These are phyloP conservation scores for Quillaja saponaria DNA, from an alignment of 306 rosid genomes.

Conservation along the genomic window DNA sequence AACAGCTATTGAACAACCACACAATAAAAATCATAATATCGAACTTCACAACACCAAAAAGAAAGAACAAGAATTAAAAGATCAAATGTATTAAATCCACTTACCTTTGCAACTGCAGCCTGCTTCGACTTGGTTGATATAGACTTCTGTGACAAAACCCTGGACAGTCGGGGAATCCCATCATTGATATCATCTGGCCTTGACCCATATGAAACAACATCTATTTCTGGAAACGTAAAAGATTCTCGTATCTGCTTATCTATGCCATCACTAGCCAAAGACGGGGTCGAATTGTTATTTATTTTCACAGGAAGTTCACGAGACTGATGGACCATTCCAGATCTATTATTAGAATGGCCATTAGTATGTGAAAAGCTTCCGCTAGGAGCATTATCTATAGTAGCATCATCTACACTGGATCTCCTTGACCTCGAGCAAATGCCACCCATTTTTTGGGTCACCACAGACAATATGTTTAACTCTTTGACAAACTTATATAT, in stretches of 20 bases:
- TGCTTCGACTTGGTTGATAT: conserved; percentile 74
- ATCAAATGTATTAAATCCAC: no score
- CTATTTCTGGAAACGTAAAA: conserved; percentile 53
- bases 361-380: conserved; percentile 57
- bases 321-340: conserved; percentile 45
- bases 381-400: conserved; percentile 50
- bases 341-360: conserved; percentile 58
- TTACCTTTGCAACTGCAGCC: conserved; percentile 75
- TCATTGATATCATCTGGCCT: conserved; percentile 66
- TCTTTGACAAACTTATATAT: conserved; percentile 46
- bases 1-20: neutral
- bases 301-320: conserved; percentile 41
- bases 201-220: conserved; percentile 48
- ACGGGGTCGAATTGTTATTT: conserved; percentile 42
- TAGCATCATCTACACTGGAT: conserved; percentile 54
- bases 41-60: no score
- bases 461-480: conserved; percentile 33
- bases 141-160: conserved; percentile 70
- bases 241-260: conserved; percentile 66
- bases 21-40: neutral
- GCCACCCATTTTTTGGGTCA: conserved; percentile 69
- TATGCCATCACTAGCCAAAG: conserved; percentile 47
- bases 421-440: conserved; percentile 85
- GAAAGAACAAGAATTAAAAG: no score
- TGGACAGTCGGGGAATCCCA: conserved; percentile 83